Evolutionary conservation across 2,329 filamentous ascomycete species (phyloP).

Genomic region (Ophiobolus disseminans): DNA sequence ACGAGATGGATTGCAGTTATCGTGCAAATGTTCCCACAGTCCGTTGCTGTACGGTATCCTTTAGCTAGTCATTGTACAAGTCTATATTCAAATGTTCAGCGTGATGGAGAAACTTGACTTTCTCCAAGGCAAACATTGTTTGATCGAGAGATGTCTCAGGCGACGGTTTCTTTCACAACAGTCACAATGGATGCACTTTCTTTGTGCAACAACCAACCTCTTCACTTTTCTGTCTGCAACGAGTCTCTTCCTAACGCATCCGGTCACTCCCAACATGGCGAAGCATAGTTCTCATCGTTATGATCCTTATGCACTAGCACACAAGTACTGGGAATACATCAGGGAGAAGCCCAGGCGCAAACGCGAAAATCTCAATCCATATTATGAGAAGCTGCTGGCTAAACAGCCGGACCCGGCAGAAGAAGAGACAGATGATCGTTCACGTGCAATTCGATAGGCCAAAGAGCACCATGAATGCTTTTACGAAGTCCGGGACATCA

Average conservation of each 20-base stretch:
- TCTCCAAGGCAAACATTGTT: no score
- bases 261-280: neutral
- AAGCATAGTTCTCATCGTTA: neutral
- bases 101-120: no score
- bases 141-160: no score
- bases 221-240: neutral
- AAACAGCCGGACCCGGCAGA: conserved; percentile 25
- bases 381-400: conserved; percentile 31
- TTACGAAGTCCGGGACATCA: conserved; percentile 26
- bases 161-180: no score
- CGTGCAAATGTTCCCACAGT: no score
- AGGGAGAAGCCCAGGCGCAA: conserved; percentile 10
- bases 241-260: neutral
- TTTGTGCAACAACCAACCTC: no score
- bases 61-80: no score
- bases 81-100: no score
- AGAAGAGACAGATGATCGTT: conserved; percentile 21
- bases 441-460: conserved; percentile 29
- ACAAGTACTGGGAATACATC: conserved; percentile 31
- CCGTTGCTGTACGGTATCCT: no score
- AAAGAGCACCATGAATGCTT: conserved; percentile 31
- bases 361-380: conserved; percentile 19
- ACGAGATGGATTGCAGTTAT: no score
- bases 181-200: no score
- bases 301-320: conserved; percentile 30